Evolutionary conservation across 768 basidiomycete species (phyloP).

Genomic region (Daedaleopsis sinensis): DNA sequence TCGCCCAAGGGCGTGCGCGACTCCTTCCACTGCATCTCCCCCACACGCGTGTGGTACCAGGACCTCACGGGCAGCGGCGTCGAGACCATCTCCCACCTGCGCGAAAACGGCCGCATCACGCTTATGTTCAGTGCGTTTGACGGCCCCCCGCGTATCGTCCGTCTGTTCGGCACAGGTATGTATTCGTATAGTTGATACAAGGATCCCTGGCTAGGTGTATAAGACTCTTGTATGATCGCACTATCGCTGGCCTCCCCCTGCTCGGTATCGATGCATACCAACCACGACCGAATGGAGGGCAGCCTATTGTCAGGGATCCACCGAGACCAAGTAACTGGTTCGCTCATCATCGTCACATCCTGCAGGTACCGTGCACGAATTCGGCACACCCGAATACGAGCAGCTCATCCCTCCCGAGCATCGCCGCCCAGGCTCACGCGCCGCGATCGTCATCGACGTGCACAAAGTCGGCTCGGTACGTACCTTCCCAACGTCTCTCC

Average conservation of each 20-base stretch:
- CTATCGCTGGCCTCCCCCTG: too few species aligned
- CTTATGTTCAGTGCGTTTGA: constrained; percentile 65
- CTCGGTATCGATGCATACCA: not conserved
- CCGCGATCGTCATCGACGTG: constrained; percentile 62
- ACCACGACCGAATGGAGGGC: too few species aligned
- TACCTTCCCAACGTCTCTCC: not conserved
- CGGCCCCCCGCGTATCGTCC: constrained; percentile 58
- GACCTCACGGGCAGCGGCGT: constrained; percentile 71
- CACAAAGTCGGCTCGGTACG: constrained; percentile 56
- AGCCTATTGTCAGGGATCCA: too few species aligned
- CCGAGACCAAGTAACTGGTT: too few species aligned
- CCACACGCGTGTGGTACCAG: constrained; percentile 69
- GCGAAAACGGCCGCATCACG: constrained; percentile 66
- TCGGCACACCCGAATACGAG: constrained; percentile 64
- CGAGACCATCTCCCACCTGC: constrained; percentile 62
- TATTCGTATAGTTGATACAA: too few species aligned
- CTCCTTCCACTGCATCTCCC: constrained; percentile 60
- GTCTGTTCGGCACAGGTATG: constrained; percentile 62
- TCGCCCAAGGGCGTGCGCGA: constrained; percentile 67
- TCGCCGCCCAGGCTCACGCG: constrained; percentile 59
- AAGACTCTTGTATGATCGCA: too few species aligned
- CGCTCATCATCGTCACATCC: not conserved
- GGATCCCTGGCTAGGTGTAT: too few species aligned
- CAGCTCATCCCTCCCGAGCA: constrained; percentile 46
- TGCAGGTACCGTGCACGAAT: constrained; percentile 61